These are phyloP conservation scores for Amyloporia xantha DNA, from an alignment of 768 basidiomycete genomes.

Conservation along the genomic window DNA sequence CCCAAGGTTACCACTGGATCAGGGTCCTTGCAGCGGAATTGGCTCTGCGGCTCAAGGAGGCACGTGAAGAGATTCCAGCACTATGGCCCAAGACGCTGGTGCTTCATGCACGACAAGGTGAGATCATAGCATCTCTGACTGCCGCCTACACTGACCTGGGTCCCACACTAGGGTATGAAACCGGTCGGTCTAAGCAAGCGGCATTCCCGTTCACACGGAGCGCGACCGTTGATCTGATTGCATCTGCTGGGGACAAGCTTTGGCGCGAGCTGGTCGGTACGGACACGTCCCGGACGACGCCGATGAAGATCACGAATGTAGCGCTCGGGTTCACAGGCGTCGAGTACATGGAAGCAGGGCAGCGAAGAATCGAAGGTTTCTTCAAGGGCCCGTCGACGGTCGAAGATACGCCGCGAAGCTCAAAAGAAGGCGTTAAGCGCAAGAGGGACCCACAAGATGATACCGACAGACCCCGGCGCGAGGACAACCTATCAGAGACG, in stretches of 20 bases:
- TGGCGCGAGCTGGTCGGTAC: conserved; percentile 82
- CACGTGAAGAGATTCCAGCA: conserved; percentile 61
- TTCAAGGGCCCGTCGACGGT: conserved; percentile 38
- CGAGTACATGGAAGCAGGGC: conserved; percentile 68
- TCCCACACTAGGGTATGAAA: conserved; percentile 47
- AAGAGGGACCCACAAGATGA: conserved; percentile 8
- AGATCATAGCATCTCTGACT: conserved; percentile 3
- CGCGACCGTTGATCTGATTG: conserved; percentile 70
- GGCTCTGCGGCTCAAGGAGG: conserved; percentile 76
- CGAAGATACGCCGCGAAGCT: background rate
- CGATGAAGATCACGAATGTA: conserved; percentile 67
- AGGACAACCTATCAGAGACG: conserved; percentile 3
- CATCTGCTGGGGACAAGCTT: conserved; percentile 67
- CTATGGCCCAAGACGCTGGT: conserved; percentile 93
- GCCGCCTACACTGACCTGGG: background rate
- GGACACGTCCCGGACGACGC: conserved; percentile 20
- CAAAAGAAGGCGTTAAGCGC: background rate
- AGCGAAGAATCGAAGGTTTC: conserved; percentile 85
- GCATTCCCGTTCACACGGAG: conserved; percentile 80
- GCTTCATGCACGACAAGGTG: conserved; percentile 69
- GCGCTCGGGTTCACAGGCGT: conserved; percentile 74
- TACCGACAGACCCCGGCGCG: conserved; percentile 25
- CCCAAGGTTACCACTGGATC: conserved; percentile 87
- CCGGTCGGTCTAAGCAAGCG: conserved; percentile 72
- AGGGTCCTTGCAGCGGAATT: conserved; percentile 88